Base-by-base conservation (phyloP, 2,329 filamentous ascomycete species). In the Dactylellina drechsleri region DNA sequence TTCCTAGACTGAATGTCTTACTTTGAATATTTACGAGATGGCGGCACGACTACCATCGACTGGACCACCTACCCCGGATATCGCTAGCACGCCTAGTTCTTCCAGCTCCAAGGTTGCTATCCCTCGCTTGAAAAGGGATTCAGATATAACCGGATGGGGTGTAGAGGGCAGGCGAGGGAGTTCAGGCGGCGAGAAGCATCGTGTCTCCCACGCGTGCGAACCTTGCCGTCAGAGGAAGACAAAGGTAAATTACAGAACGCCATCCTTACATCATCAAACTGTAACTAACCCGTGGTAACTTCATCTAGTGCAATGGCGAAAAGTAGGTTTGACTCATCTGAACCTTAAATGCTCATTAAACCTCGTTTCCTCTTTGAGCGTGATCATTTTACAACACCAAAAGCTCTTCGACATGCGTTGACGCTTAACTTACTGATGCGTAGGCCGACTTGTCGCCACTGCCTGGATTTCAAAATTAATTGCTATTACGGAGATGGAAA, bases 371-470 rank as follows among this genome's bases (percentile, higher is more conserved):
- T 10, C 7, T 43, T 16, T n/a, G n/a, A n/a, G 31, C 2, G 16
- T 59, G 45, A 49, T 52, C 54, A 28, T 65, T 70, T 70, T 75
- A 15, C 57, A 76, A 70, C 50, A 56, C 67, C 59, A 50, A 54
- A 49, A 58, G 36, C 65, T 43, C 52, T 64, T 61, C 56, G 47
- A 59, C 64, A 50, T 47, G 41, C 45, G 60, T 71, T 65, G 67
- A 47, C 26, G 23, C 12, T 28, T 41, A 23, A 43, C 47, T 53
- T 28, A 47, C 56, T 26, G 13, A 77, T 43, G 43, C 54, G 54
- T 49, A 79, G 78, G 23, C 78, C 78, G 23, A 45, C 50, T 56
- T 79, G 78, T 66, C 78, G 78, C 41, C 78, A 79, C 61, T 79
- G 78, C 56, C 50, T 76, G 47, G 78, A 79, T 57, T 79, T 79